A percentile compares a stretch with the other conserved stretches of the same genome.
phyloP scores from a whole-genome alignment of 345 rosid species.

The Aegle marmelos region DNA sequence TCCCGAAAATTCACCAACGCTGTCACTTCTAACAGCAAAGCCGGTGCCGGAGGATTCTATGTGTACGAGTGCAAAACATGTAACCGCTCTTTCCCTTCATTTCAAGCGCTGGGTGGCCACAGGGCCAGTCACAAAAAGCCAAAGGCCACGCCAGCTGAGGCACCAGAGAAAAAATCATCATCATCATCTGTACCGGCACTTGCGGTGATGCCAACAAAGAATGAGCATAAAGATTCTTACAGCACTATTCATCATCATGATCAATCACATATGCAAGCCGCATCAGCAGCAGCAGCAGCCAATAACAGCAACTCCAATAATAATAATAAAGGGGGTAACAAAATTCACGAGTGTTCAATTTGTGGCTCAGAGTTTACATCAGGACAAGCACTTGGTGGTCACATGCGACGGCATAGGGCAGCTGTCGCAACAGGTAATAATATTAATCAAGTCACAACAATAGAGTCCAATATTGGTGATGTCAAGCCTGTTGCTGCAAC shows the following conservation, averaged over 20 bases:
- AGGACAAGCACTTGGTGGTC: constrained; percentile 98
- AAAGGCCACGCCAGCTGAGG: constrained; percentile 30
- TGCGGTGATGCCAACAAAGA: constrained; percentile 8
- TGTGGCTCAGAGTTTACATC: constrained; percentile 89
- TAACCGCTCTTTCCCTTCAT: constrained; percentile 76
- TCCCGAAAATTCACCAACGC: constrained; percentile 32
- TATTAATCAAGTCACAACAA: background rate
- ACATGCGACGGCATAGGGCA: constrained; percentile 92
- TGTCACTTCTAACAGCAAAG: constrained; percentile 23
- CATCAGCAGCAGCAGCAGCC: too few relatives aligned
- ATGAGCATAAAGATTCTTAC: background rate
- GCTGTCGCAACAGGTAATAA: constrained; percentile 19
- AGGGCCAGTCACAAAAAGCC: constrained; percentile 93
- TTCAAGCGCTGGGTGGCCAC: constrained; percentile 98
- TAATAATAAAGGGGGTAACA: constrained; percentile 22
- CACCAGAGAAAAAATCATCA: constrained; percentile 17
- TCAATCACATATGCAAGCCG: too few relatives aligned
- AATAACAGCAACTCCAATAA: background rate
- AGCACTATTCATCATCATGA: background rate
- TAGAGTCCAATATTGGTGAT: constrained; percentile 2
- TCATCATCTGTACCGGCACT: background rate
- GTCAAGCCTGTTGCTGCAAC: constrained; percentile 24
- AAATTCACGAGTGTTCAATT: constrained; percentile 90
- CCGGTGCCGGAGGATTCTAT: constrained; percentile 34
- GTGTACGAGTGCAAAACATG: constrained; percentile 95